These are phyloP conservation scores for Ormosia semicastrata DNA, from an alignment of 306 rosid genomes.

Conservation along the genomic window DNA sequence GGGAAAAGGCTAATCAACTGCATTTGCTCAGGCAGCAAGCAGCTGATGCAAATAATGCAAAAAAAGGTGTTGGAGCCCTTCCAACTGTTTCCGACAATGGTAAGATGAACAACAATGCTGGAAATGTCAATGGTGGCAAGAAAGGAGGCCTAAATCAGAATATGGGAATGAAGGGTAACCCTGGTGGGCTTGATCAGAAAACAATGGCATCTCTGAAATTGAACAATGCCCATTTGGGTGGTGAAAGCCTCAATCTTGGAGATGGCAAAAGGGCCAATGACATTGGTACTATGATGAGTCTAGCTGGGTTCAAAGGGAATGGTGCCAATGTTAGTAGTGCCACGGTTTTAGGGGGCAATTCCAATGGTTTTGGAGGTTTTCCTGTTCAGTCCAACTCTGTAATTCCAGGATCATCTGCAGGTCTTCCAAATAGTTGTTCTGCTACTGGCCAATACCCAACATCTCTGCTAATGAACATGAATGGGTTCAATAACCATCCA, in stretches of 20 bases:
- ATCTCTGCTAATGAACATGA: conserved; percentile 54
- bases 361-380: conserved; percentile 50
- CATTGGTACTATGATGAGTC: conserved; percentile 66
- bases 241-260: conserved; percentile 46
- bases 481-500: conserved; percentile 54
- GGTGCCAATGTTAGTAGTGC: conserved; percentile 29
- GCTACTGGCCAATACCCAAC: conserved; percentile 52
- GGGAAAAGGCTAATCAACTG: conserved; percentile 55
- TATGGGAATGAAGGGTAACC: conserved; percentile 37
- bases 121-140: conserved; percentile 43
- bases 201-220: conserved; percentile 63
- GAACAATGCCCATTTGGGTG: conserved; percentile 51
- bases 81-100: conserved; percentile 37
- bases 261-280: conserved; percentile 59
- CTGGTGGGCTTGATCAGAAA: conserved; percentile 56
- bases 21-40: conserved; percentile 60
- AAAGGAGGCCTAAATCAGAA: conserved; percentile 46
- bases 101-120: conserved; percentile 41
- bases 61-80: conserved; percentile 37
- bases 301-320: conserved; percentile 75
- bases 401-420: conserved; percentile 36
- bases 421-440: conserved; percentile 41
- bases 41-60: conserved; percentile 41
- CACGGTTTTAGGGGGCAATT: conserved; percentile 42
- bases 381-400: conserved; percentile 48